Conservation (phyloP, 305 asterid genomes). For the Ajuga reptans region DNA sequence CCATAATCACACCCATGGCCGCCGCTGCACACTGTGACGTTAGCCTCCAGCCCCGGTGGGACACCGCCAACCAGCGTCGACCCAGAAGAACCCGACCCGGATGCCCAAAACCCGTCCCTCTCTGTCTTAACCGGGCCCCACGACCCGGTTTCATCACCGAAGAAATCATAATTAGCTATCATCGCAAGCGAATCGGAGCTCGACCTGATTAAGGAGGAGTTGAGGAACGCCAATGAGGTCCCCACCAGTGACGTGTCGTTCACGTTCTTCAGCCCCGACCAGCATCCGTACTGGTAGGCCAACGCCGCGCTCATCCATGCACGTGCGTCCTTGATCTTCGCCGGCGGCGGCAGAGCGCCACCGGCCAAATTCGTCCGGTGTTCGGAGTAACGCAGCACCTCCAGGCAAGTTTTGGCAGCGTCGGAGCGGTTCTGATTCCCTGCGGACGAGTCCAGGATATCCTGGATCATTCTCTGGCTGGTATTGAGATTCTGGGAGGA, state of each 20-base stretch:
- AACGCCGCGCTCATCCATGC: conserved; percentile 63
- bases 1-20: conserved; percentile 31
- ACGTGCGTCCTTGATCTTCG: conserved; percentile 44
- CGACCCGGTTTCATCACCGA: conserved; percentile 26
- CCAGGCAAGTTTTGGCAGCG: conserved; percentile 39
- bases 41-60: conserved; percentile 33
- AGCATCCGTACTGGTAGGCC: conserved; percentile 45
- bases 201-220: conserved; percentile 25
- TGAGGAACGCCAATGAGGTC: conserved; percentile 30
- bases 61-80: conserved; percentile 22
- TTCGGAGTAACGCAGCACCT: conserved; percentile 27
- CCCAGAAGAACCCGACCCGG: background rate
- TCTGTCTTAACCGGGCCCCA: conserved; percentile 40
- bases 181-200: conserved; percentile 39
- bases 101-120: conserved; percentile 35
- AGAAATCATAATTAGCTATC: conserved; percentile 45
- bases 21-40: conserved; percentile 47
- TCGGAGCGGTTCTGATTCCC: conserved; percentile 42
- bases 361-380: conserved; percentile 23
- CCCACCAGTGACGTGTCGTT: conserved; percentile 45
- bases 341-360: conserved; percentile 28
- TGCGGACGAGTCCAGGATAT: conserved; percentile 27
- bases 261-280: conserved; percentile 43
- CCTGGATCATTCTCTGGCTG: conserved; percentile 29
- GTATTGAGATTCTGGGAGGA: conserved; percentile 31